These are phyloP conservation scores for Backusella tarrabulga DNA, from an alignment of 192 early-diverging fungal genomes.

Conservation along the genomic window DNA sequence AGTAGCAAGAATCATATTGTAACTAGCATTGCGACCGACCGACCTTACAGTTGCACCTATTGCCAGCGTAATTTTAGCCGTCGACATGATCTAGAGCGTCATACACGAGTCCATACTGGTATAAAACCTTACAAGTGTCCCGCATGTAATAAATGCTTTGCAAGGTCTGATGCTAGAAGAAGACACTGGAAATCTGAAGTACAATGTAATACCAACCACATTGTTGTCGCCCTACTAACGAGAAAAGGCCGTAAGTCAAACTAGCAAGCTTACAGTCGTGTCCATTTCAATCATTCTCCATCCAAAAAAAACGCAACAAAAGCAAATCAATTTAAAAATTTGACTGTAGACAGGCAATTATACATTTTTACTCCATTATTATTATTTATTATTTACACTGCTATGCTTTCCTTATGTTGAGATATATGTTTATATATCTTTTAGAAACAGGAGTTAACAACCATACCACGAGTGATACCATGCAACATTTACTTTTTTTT, in stretches of 20 bases:
- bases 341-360: neutral
- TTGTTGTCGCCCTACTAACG: neutral
- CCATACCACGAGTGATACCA: neutral
- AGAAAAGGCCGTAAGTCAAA: neutral
- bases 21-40: neutral
- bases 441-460: neutral
- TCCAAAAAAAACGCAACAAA: neutral
- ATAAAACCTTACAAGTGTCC: conserved; percentile 21
- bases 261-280: neutral
- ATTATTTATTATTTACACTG: neutral
- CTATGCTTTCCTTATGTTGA: neutral
- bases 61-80: conserved; percentile 18
- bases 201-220: conserved; percentile 4
- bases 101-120: conserved; percentile 22
- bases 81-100: conserved; percentile 25
- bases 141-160: conserved; percentile 9
- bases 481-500: neutral
- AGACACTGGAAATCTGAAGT: conserved; percentile 19
- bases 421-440: neutral
- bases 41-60: neutral
- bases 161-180: conserved; percentile 16
- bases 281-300: neutral
- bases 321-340: neutral
- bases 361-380: neutral
- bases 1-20: neutral